Evolutionary conservation across 345 rosid species (phyloP).

Genomic region (Eucalyptus virginea): DNA sequence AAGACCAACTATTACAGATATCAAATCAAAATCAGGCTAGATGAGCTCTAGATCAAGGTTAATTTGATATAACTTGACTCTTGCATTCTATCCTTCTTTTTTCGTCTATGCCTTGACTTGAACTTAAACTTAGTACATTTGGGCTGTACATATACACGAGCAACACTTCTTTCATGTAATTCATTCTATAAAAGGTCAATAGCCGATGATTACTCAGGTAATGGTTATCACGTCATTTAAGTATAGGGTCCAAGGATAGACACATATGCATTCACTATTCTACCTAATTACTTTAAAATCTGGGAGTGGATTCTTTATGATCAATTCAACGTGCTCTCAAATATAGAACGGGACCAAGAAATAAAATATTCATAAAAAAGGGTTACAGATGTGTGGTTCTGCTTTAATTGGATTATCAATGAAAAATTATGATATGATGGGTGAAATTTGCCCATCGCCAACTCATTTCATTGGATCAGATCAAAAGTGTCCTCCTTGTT

Average conservation of each 20-base stretch:
- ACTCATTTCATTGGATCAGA: background rate
- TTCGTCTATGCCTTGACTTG: background rate
- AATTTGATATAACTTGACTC: background rate
- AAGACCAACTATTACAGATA: background rate
- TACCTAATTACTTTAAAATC: background rate
- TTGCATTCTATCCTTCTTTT: background rate
- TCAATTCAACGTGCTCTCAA: background rate
- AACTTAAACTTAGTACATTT: background rate
- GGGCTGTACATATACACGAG: background rate
- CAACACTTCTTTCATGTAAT: background rate
- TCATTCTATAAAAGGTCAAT: background rate
- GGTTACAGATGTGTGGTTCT: background rate
- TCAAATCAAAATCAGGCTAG: background rate
- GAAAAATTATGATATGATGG: background rate
- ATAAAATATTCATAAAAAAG: background rate
- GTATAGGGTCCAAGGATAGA: background rate
- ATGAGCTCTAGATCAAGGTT: background rate
- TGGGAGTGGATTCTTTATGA: background rate
- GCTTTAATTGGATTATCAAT: background rate
- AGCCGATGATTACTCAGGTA: background rate
- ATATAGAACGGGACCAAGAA: background rate
- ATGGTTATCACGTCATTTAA: background rate
- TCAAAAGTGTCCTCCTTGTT: background rate
- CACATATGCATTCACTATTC: background rate
- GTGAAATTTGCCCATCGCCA: background rate